phyloP scores from a whole-genome alignment of 306 rosid genomes.

The Cucurbita moschata region DNA sequence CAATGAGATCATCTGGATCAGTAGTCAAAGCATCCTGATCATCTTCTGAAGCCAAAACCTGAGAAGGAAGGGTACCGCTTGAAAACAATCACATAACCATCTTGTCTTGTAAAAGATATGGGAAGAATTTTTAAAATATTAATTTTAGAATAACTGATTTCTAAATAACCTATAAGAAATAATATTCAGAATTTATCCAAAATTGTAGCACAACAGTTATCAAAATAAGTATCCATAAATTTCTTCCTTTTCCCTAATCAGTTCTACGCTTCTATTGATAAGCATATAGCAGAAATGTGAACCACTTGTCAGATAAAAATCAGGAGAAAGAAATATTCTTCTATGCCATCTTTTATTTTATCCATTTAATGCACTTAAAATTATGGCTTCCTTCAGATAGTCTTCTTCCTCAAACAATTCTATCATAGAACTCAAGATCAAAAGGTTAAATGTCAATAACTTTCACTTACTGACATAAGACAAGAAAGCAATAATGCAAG shows the following conservation, averaged over 20 bases:
- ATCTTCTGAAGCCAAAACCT: constrained; percentile 95
- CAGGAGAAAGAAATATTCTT: not conserved
- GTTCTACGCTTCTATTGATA: not conserved
- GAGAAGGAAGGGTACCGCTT: constrained; percentile 7
- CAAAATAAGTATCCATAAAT: not conserved
- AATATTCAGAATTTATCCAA: not conserved
- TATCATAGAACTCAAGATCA: not conserved
- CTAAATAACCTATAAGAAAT: not conserved
- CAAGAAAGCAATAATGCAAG: not conserved
- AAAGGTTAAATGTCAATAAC: not conserved
- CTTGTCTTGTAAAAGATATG: not conserved
- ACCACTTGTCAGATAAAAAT: not conserved
- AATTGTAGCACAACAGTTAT: not conserved
- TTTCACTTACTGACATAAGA: not conserved
- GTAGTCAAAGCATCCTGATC: constrained; percentile 98
- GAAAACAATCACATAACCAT: constrained; percentile 17
- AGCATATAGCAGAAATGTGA: not conserved
- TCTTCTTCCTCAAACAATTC: not conserved
- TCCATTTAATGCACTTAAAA: not conserved
- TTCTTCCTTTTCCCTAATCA: not conserved
- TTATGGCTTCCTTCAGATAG: not conserved
- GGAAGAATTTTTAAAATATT: not conserved
- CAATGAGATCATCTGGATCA: constrained; percentile 89
- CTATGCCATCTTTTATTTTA: not conserved
- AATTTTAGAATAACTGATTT: not conserved